Evolutionary conservation across 208 protist genomes (phyloP).

Genomic region (Leptomonas pyrrhocoris): DNA sequence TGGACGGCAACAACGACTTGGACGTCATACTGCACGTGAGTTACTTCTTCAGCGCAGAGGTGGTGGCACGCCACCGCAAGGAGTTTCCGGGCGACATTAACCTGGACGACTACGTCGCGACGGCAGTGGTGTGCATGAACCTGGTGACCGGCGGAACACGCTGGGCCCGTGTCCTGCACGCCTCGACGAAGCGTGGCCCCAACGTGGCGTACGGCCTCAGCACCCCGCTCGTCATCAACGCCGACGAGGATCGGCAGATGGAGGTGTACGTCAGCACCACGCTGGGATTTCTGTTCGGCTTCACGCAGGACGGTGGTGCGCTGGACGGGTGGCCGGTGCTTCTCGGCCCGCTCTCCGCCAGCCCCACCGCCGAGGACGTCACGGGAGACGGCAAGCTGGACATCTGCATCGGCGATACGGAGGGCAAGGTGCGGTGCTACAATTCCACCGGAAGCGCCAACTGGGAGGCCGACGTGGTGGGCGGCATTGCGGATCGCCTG

Average conservation of each 20-base stretch:
- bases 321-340: conserved; percentile 67
- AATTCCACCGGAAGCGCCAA: conserved; percentile 57
- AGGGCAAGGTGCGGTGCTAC: conserved; percentile 89
- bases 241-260: conserved; percentile 54
- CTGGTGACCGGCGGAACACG: conserved; percentile 80
- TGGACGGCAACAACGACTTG: conserved; percentile 82
- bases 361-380: conserved; percentile 80
- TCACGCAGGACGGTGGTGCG: conserved; percentile 53
- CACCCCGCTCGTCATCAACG: conserved; percentile 81
- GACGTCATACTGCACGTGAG: conserved; percentile 91
- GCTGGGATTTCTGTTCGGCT: conserved; percentile 75
- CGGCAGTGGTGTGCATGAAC: conserved; percentile 85
- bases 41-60: conserved; percentile 89
- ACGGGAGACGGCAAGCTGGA: conserved; percentile 83
- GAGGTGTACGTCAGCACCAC: conserved; percentile 82
- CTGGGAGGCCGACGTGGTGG: conserved; percentile 73
- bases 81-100: conserved; percentile 45
- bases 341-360: conserved; percentile 77
- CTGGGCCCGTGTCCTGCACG: conserved; percentile 86
- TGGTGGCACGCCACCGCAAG: conserved; percentile 12
- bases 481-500: conserved; percentile 60
- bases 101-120: conserved; percentile 83
- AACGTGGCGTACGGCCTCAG: conserved; percentile 71
- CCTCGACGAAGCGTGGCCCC: conserved; percentile 65
- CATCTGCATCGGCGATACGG: conserved; percentile 86